Base-by-base conservation (phyloP, 805 yeast genomes). In the Saccharomyces paradoxus region DNA sequence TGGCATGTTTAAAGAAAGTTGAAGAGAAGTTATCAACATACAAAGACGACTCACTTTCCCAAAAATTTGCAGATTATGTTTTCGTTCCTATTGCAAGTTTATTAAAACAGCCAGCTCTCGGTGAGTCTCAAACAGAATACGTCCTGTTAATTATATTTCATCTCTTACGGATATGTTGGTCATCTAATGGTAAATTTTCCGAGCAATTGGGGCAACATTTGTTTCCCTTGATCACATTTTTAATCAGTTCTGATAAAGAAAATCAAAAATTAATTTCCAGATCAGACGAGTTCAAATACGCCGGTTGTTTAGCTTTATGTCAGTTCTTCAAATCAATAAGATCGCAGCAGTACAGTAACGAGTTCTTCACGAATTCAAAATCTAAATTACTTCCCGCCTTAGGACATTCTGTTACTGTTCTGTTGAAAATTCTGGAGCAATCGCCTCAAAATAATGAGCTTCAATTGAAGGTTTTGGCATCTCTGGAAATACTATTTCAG, bases 71-170 rank as follows among this genome's bases (percentile, higher is more conserved):
- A 0, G 87, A 84, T 56, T 83, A 83, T 55, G 74, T 84, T 1
- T 83, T 82, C 65, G 76, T 81, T 12, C 89, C 90, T 0, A 60
- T 85, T 2, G 76, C 82, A 1, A 77, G 77, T 53, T 63, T 85
- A 8, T 66, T 85, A 46, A 77, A 78, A 54, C 77, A 77, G 47
- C 75, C 75, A 1, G 57, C 72, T n/a, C 62, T 83, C 1, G 74
- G 77, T 2, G 80, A 78, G 49, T 59, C 74, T 0, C 80, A 75
- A 49, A 68, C 76, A 2, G 83, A 80, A 55, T 67, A 71, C 28
- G 63, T 79, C 0, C 61, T 84, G 9, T 66, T 71, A n/a, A 73
- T 81, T 17, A 60, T 84, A 2, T 63, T 72, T 3, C 60, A 73
- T 4, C 63, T 84, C n/a, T 67, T 82, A 22, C 58, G 63, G 30